Evolutionary conservation across 352 stramenopile species (phyloP).

Genomic region (Halophytophthora polymorphica): DNA sequence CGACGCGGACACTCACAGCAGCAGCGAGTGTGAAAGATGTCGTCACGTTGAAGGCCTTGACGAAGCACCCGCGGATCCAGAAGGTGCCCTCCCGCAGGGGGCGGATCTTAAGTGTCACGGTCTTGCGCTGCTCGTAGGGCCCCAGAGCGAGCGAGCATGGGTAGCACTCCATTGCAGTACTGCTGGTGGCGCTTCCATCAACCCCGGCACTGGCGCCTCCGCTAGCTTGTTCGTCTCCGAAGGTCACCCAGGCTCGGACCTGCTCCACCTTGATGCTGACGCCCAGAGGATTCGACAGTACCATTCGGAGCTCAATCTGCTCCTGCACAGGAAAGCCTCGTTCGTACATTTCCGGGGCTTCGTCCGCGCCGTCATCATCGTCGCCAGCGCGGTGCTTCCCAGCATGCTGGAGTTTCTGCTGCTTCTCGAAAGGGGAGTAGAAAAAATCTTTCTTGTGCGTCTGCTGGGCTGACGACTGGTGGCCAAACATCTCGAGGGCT

Average conservation of each 20-base stretch:
- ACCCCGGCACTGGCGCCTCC: neutral
- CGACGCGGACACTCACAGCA: constrained; percentile 34
- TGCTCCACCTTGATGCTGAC: constrained; percentile 65
- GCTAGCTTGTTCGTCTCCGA: constrained; percentile 6
- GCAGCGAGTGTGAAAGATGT: constrained; percentile 41
- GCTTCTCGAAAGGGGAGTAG: constrained; percentile 61
- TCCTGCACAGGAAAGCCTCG: constrained; percentile 52
- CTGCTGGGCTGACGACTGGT: constrained; percentile 17
- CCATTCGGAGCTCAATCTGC: constrained; percentile 51
- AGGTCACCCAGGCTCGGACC: constrained; percentile 48
- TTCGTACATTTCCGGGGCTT: constrained; percentile 30
- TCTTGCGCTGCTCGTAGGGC: constrained; percentile 52
- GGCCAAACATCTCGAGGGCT: constrained; percentile 35
- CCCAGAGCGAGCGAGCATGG: constrained; percentile 43
- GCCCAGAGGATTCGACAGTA: constrained; percentile 64
- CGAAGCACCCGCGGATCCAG: constrained; percentile 51
- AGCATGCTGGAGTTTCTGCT: constrained; percentile 22
- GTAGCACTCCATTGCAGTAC: constrained; percentile 50
- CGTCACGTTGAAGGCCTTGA: constrained; percentile 59
- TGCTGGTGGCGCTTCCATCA: neutral
- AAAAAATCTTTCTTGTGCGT: constrained; percentile 43
- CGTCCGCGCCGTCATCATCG: constrained; percentile 12
- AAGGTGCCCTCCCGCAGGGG: constrained; percentile 42
- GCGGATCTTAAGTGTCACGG: constrained; percentile 44
- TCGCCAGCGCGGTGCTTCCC: constrained; percentile 5